phyloP scores from a whole-genome alignment of 2,329 filamentous ascomycete genomes.

The Fusarium sulawesiense region DNA sequence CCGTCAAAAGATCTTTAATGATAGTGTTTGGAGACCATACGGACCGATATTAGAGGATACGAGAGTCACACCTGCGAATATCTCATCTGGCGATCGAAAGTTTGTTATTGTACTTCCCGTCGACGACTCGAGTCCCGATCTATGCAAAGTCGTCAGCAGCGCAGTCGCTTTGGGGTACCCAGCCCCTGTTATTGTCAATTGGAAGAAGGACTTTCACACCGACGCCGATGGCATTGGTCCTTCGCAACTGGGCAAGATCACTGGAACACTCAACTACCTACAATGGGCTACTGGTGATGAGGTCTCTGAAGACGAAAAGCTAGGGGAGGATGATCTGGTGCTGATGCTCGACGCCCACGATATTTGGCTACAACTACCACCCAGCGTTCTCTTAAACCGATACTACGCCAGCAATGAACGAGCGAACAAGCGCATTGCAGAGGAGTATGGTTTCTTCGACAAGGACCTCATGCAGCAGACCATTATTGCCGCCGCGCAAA shows the following conservation, averaged over 20 bases:
- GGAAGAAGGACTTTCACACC: slow-evolving; percentile 44
- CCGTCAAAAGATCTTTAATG: slow-evolving; percentile 32
- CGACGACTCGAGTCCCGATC: slow-evolving; percentile 44
- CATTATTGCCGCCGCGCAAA: slow-evolving; percentile 43
- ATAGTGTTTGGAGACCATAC: slow-evolving; percentile 25
- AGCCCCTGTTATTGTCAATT: slow-evolving; percentile 48
- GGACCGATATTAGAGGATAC: slow-evolving; percentile 24
- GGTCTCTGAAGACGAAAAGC: slow-evolving; percentile 25
- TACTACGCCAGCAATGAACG: slow-evolving; percentile 40
- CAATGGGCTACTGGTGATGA: slow-evolving; percentile 37
- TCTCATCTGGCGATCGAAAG: slow-evolving; percentile 37
- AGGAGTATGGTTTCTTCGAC: slow-evolving; percentile 37
- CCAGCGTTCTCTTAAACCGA: slow-evolving; percentile 46
- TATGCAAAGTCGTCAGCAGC: slow-evolving; percentile 48
- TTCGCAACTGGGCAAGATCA: slow-evolving; percentile 48
- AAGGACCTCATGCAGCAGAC: slow-evolving; percentile 39
- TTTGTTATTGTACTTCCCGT: slow-evolving; percentile 42
- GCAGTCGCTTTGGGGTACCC: slow-evolving; percentile 46
- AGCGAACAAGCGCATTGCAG: slow-evolving; percentile 36
- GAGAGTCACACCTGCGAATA: background rate
- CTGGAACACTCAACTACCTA: slow-evolving; percentile 46
- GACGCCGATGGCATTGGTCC: slow-evolving; percentile 40
- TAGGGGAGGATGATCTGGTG: slow-evolving; percentile 45
- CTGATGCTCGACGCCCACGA: slow-evolving; percentile 49
- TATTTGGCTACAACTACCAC: slow-evolving; percentile 48